Evolutionary conservation across 805 yeast species (phyloP), one percentile per base, ranked within the genome.

Genomic region (Candida piceae): DNA sequence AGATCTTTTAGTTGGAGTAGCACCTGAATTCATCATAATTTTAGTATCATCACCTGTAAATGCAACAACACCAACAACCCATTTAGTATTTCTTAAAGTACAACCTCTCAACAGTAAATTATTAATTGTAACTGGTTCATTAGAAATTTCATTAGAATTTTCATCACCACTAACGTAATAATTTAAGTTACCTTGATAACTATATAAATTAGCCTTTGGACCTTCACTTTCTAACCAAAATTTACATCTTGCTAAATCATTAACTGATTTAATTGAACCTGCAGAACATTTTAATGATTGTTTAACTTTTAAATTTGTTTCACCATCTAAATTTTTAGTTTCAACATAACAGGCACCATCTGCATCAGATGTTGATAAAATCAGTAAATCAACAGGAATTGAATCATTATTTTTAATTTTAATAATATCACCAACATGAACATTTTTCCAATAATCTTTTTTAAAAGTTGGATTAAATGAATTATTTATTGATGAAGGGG

Each of bases 171-270:
- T 52, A 16, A 53, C 60, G 36, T 53, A 53, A 38, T 71, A 75
- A 46, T 70, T 74, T 44, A 81, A 51, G 48, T 78, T 80, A 45
- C 93, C 94, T 55, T 82, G 84, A 51, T 83, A 84, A 29, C 79
- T 70, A 57, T 84, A 84, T 45, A 84, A 64, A 53, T 82, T 83
- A 1, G 88, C 73, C 57, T 84, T 87, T 12, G 94, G 94, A 7
- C 88, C 90, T 62, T 84, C 93, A 64, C 84, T 74, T 47, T 84
- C 86, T n/a, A 84, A 62, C 74, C 81, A 74, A 48, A 82, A 82
- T 44, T 68, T 69, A 35, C 75, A 62, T 49, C 68, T 66, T 6
- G 70, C 65, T 27, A 74, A 52, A 47, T 76, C 80, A 41, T 66
- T 62, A 23, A 62, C 66, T 12, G 74, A 62, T 25, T 55, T 58